Evolutionary conservation across 2,329 filamentous ascomycete genomes (phyloP), one percentile per base, ranked within the genome.

Genomic region (Botryosphaeria dothidea): DNA sequence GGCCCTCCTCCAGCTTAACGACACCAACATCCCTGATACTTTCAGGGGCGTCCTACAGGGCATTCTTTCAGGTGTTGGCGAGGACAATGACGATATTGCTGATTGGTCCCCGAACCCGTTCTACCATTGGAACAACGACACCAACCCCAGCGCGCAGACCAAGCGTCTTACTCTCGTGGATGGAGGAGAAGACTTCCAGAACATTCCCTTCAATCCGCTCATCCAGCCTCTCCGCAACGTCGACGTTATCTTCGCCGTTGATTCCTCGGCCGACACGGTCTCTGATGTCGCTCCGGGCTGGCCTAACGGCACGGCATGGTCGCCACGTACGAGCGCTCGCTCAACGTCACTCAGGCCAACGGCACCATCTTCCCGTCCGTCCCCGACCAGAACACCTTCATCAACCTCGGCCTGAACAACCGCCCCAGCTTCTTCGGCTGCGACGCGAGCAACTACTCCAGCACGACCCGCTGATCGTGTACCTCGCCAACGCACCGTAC

Each of bases 401-500:
- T 94, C 68, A 93, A 93, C 74, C 82, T 91, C 0, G 89, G 90
- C 3, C 80, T 94, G 6, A 94, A 93, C 82, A 85, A 82, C 66
- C 84, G 83, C 3, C 92, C 92, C 0, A 90, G 89, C 1, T 93
- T 95, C 82, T 95, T 95, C 73, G 92, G 92, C 48, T 95, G 92
- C 77, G 80, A 92, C 74, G 82, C 82, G 41, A 81, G 80, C 58
- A 92, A 92, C 77, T 82, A 86, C 52, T 87, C 87, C 0, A 78
- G 78, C 9, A 71, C 79, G 78, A 85, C 0, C 92, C 93, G 0
- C 78, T 97, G 1, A 82, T 97, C 67, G 91, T 97, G 68, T 99
- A 99, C 81, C 77, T 98, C 52, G 92, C 95, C 65, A 96, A 95
- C 74, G 84, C 89, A 23, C 93, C 93, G 1, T 96, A 96, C 79